These are phyloP conservation scores for Albophoma yamanashiensis DNA, from an alignment of 2,329 filamentous ascomycete species.

Conservation along the genomic window DNA sequence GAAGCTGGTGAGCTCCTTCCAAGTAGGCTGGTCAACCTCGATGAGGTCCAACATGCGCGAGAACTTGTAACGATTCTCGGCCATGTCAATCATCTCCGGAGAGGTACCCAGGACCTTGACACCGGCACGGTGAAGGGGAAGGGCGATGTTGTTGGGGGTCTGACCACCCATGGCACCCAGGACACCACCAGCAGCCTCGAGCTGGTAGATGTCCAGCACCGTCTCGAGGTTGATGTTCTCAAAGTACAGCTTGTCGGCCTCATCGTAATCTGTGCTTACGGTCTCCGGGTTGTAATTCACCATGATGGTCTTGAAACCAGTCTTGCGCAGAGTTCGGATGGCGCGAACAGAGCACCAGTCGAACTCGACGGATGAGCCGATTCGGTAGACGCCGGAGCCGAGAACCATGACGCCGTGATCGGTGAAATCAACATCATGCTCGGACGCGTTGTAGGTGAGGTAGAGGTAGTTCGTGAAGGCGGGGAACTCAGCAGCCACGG, in stretches of 20 bases:
- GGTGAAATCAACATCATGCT: conserved; percentile 73
- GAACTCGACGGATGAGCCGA: conserved; percentile 96
- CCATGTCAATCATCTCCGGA: conserved; percentile 96
- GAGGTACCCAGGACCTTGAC: conserved; percentile 92
- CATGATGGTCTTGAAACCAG: conserved; percentile 91
- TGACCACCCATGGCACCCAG: conserved; percentile 96
- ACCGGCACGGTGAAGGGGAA: conserved; percentile 78
- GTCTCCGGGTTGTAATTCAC: conserved; percentile 91
- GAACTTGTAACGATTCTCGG: conserved; percentile 98
- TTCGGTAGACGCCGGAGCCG: conserved; percentile 91
- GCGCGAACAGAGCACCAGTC: conserved; percentile 97
- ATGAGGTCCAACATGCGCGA: conserved; percentile 95
- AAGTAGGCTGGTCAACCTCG: conserved; percentile 88
- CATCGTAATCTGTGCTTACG: conserved; percentile 83
- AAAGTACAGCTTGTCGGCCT: conserved; percentile 90
- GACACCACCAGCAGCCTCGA: conserved; percentile 75
- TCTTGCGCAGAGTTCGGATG: conserved; percentile 77
- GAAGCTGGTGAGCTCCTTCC: conserved; percentile 96
- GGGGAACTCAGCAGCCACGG: conserved; percentile 93
- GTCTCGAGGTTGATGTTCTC: conserved; percentile 90
- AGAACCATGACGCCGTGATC: conserved; percentile 95
- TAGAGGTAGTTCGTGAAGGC: conserved; percentile 94
- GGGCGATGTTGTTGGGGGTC: conserved; percentile 93
- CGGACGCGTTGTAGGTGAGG: conserved; percentile 84
- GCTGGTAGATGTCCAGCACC: conserved; percentile 84